Base-by-base conservation (phyloP, 2,329 filamentous ascomycete genomes). In the Corniculantispora saksenae region DNA sequence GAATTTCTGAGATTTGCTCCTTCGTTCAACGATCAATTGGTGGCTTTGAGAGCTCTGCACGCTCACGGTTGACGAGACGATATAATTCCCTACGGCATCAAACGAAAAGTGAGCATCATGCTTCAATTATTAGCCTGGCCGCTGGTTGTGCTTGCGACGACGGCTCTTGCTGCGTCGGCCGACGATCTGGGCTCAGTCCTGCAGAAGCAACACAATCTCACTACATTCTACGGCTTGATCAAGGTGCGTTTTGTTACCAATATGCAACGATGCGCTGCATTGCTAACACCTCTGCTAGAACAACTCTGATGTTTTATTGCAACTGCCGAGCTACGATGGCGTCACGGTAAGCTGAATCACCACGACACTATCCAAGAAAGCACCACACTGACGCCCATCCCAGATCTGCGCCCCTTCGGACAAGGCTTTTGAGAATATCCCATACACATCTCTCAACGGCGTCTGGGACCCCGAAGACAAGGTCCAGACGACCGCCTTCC, bases 361-460 rank as follows among this genome's bases (percentile, higher is more conserved):
- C 8, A 12, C 32, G 17, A 25, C 38, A 40, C 9, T 17, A 10
- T 5, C 32, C 5, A 32, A 6, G 10, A 6, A 32, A 32, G 10
- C 32, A 10, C 17, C 32, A 10, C 17, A 21, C 7, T 10, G n/a
- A 15, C 29, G 19, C 10, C n/a, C 32, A 10, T 3, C 27, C 21
- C 23, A 77, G 76, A 79, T 89, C 68, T 83, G 88, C 68, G 86
- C 83, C 0, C 87, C 87, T 10, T 83, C 78, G 66, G 85, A 88
- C 69, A 77, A 79, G 2, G 86, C 86, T 19, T 88, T 89, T 75
- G 77, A 82, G 21, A 79, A 81, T 61, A 84, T 87, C 59, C 80
- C 80, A 12, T 84, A 81, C 67, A 83, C 81, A n/a, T 78, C 80
- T 12, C 75, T 86, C 45, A 76, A 78, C 29, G 79, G 80, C 59